Evolutionary conservation across 2,329 filamentous ascomycete genomes (phyloP).

Genomic region (Coleophoma crateriformis): DNA sequence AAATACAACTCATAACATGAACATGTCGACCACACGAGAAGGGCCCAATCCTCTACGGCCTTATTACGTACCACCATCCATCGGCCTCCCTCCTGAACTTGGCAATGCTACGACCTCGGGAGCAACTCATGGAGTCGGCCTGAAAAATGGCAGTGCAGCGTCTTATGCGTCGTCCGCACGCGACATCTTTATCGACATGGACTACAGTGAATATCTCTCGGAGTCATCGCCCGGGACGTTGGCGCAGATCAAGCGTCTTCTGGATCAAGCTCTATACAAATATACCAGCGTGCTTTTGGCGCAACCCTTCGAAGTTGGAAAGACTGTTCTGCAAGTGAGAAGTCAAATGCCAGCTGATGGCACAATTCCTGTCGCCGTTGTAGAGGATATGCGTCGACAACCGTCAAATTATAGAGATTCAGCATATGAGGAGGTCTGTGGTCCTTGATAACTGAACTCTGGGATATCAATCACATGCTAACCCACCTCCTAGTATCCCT

Average conservation of each 20-base stretch:
- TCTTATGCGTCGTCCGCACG: slow-evolving; percentile 64
- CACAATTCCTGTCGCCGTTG: slow-evolving; percentile 6
- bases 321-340: slow-evolving; percentile 81
- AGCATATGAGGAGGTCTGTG: slow-evolving; percentile 18
- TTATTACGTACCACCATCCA: slow-evolving; percentile 60
- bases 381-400: slow-evolving; percentile 13
- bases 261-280: slow-evolving; percentile 86
- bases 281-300: slow-evolving; percentile 85
- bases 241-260: slow-evolving; percentile 67
- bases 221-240: slow-evolving; percentile 71
- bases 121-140: slow-evolving; percentile 22
- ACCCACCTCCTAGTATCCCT: slow-evolving; percentile 32
- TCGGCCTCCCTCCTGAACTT: slow-evolving; percentile 47
- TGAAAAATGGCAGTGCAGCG: slow-evolving; percentile 33
- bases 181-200: slow-evolving; percentile 82
- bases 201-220: slow-evolving; percentile 82
- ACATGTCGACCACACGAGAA: slow-evolving; percentile 42
- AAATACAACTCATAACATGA: slow-evolving; percentile 1
- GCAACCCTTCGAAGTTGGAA: slow-evolving; percentile 96
- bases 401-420: slow-evolving; percentile 16
- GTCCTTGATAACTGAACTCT: slow-evolving; percentile 1
- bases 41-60: slow-evolving; percentile 53
- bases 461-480: slow-evolving; percentile 6
- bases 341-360: slow-evolving; percentile 35
- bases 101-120: slow-evolving; percentile 26